Conservation (phyloP, 1,284 basidiomycete genomes). For the Trichosporon asahii region DNA sequence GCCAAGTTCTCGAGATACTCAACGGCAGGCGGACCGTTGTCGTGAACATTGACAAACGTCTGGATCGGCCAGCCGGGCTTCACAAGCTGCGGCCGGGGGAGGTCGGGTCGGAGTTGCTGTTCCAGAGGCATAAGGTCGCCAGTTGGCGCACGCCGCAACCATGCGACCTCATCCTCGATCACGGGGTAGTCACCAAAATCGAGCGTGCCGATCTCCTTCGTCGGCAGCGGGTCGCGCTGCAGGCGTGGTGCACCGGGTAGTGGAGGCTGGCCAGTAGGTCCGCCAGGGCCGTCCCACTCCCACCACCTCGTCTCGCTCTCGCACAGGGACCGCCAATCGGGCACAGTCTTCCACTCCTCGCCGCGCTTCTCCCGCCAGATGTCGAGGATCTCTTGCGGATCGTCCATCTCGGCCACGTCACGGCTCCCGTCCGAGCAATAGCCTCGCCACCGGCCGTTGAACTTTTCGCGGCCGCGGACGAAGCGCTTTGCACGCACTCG, state of each 20-base stretch:
- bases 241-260: conserved; percentile 21
- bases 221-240: conserved; percentile 27
- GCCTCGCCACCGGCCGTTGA: conserved; percentile 48
- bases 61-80: conserved; percentile 14
- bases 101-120: conserved; percentile 34
- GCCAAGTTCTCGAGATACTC: conserved; percentile 36
- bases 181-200: conserved; percentile 42
- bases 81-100: neutral
- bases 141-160: conserved; percentile 7
- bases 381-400: conserved; percentile 35
- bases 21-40: conserved; percentile 19
- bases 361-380: conserved; percentile 14
- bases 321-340: conserved; percentile 42
- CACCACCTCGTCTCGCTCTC: conserved; percentile 37
- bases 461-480: conserved; percentile 45
- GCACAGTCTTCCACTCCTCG: conserved; percentile 18
- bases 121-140: conserved; percentile 30
- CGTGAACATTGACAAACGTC: conserved; percentile 38
- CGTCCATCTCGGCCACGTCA: conserved; percentile 49
- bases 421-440: conserved; percentile 44
- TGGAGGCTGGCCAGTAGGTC: conserved; percentile 36
- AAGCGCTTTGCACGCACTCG: conserved; percentile 43
- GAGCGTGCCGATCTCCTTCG: conserved; percentile 25
- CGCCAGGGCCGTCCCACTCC: conserved; percentile 40
- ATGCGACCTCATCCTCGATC: conserved; percentile 31